phyloP scores from a whole-genome alignment of 2,329 filamentous ascomycete species.

The Fusarium lyarnte region DNA sequence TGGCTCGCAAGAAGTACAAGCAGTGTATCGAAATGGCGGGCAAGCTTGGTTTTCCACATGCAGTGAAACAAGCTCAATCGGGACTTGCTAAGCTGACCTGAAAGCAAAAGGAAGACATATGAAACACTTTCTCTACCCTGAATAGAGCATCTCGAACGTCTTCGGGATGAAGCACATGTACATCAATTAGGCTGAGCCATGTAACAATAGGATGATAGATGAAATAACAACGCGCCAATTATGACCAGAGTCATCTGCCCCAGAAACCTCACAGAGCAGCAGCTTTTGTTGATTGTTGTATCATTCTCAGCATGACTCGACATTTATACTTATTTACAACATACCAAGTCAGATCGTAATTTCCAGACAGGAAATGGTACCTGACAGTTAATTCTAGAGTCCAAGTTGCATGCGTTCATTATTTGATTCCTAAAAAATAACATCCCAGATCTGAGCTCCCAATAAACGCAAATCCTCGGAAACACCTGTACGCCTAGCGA shows the following conservation, averaged over 20 bases:
- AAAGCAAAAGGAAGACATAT: conserved; percentile 5
- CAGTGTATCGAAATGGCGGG: conserved; percentile 72
- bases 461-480: conserved; percentile 13
- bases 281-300: background rate
- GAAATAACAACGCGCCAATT: background rate
- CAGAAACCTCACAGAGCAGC: background rate
- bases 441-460: conserved; percentile 37
- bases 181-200: conserved; percentile 1
- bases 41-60: conserved; percentile 62
- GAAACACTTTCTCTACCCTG: background rate
- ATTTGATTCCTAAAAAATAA: conserved; percentile 10
- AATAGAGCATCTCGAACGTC: background rate
- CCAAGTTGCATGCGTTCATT: conserved; percentile 10
- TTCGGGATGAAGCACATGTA: background rate
- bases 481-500: conserved; percentile 31
- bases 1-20: conserved; percentile 74
- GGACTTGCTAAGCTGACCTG: conserved; percentile 54
- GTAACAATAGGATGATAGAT: conserved; percentile 19
- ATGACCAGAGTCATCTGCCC: background rate
- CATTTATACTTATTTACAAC: background rate
- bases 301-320: background rate
- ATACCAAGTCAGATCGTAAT: background rate
- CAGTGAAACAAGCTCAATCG: conserved; percentile 61
- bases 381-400: conserved; percentile 1
- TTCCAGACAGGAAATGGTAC: conserved; percentile 3